Base-by-base conservation (phyloP, 495 filamentous ascomycete genomes). In the Lophiostoma macrostomum region DNA sequence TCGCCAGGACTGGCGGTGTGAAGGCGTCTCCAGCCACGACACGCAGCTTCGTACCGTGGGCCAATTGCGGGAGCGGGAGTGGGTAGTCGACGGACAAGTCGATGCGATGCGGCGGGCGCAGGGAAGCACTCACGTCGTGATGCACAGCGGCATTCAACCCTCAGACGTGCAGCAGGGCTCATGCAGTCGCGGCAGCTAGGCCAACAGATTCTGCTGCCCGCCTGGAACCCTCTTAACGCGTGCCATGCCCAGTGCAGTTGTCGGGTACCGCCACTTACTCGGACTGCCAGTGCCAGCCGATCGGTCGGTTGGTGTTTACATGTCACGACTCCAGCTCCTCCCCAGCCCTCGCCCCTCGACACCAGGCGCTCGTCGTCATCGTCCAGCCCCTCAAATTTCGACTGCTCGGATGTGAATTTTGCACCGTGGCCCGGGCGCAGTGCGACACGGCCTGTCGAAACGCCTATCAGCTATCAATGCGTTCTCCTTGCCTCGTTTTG, bases 381-480 rank as follows among this genome's bases (percentile, higher is more conserved):
- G 37, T 19, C 53, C 53, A 45, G 30, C 53, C 53, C 53, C 53
- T 56, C 53, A 36, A 12, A 44, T 43, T 58, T 45, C 46, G 34
- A 19, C 36, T 8, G 11, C 31, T 16, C 48, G 37, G 46, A 34
- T 46, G 47, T 24, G 46, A 44, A 44, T 51, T 51, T 58, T 41
- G 38, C 14, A n/a, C 1, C 25, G 28, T 39, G 53, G 53, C 53
- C 44, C 45, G 46, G 37, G 54, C 54, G 46, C 37, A 29, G 53
- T 57, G 54, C 47, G 54, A 47, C 42, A 20, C n/a, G 36, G 16
- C 29, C 37, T 18, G 40, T 28, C 42, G 46, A 50, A 50, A 57
- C 54, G 55, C 55, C 55, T 36, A 58, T 58, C 55, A n/a, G 53
- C 51, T 57, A 50, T 57, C 46, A 36, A n/a, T 56, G 53, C 42